Evolutionary conservation across 805 yeast genomes (phyloP).

Genomic region (Candida schatavii): DNA sequence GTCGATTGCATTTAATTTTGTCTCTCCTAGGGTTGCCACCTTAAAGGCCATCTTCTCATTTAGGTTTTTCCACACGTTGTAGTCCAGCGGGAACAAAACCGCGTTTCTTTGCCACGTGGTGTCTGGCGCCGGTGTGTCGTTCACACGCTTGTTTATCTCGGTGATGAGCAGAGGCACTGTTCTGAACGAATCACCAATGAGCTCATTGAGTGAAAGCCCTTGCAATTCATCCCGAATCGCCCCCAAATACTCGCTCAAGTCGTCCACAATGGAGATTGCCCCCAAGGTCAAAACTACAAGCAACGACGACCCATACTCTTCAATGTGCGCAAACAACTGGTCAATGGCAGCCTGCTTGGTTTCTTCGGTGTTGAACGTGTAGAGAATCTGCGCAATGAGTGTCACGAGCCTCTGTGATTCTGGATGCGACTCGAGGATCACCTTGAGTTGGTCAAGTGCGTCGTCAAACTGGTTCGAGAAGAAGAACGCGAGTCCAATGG

Average conservation of each 20-base stretch:
- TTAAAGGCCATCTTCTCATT: slow-evolving; percentile 54
- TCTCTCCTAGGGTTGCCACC: slow-evolving; percentile 51
- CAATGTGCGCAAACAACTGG: slow-evolving; percentile 68
- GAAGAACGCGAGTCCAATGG: slow-evolving; percentile 69
- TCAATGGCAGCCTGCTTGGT: slow-evolving; percentile 82
- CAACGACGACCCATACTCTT: slow-evolving; percentile 61
- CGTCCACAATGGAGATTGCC: slow-evolving; percentile 68
- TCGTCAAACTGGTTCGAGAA: slow-evolving; percentile 60
- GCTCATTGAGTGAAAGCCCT: slow-evolving; percentile 43
- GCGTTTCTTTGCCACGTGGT: slow-evolving; percentile 67
- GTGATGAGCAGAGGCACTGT: slow-evolving; percentile 59
- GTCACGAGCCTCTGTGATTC: slow-evolving; percentile 67
- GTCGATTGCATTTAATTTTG: slow-evolving; percentile 47
- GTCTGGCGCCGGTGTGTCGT: slow-evolving; percentile 14
- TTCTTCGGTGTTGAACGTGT: slow-evolving; percentile 72
- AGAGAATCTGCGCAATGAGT: slow-evolving; percentile 73
- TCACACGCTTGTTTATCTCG: slow-evolving; percentile 46
- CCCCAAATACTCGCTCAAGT: slow-evolving; percentile 54
- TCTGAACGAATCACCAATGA: slow-evolving; percentile 49
- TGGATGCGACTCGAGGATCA: slow-evolving; percentile 51
- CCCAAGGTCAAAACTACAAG: slow-evolving; percentile 72
- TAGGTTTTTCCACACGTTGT: slow-evolving; percentile 66
- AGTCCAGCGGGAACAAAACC: slow-evolving; percentile 69
- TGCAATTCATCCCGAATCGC: slow-evolving; percentile 68
- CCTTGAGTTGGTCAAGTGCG: slow-evolving; percentile 65